Conservation (phyloP, 345 rosid species). For the Erysimum cheiranthoides region DNA sequence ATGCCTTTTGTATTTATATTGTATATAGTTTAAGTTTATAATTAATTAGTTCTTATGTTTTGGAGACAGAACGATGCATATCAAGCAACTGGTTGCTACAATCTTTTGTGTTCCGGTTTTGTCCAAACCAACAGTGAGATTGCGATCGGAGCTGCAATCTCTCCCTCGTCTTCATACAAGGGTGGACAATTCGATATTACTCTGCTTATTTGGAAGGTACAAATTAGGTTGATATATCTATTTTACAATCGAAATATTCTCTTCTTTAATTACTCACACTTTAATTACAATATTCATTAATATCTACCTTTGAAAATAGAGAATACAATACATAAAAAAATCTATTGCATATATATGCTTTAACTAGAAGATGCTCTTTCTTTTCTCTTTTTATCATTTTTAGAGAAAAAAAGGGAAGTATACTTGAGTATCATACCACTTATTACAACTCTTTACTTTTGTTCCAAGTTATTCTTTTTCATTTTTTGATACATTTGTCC, state of each 20-base stretch:
- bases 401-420: constrained; percentile 8
- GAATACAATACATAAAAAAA: neutral
- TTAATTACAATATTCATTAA: constrained; percentile 19
- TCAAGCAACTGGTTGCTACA: constrained; percentile 98
- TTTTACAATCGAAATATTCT: neutral
- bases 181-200: constrained; percentile 97
- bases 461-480: constrained; percentile 37
- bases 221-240: neutral
- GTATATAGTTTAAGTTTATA: neutral
- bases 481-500: constrained; percentile 45
- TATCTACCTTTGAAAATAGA: neutral
- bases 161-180: constrained; percentile 80
- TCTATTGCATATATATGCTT: constrained; percentile 30
- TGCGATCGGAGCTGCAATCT: constrained; percentile 97
- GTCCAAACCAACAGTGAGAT: constrained; percentile 86
- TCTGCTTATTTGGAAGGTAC: constrained; percentile 96
- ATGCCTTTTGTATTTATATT: neutral
- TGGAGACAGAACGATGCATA: constrained; percentile 79
- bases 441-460: constrained; percentile 47
- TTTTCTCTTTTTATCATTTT: constrained; percentile 32
- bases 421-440: constrained; percentile 50
- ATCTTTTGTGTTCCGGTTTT: constrained; percentile 94
- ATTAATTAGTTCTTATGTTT: constrained; percentile 19
- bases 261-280: neutral
- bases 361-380: constrained; percentile 30